A percentile compares a stretch with the other conserved stretches of the same genome.
Evolutionary conservation across 1,284 basidiomycete species (phyloP).

Genomic region (Ganoderma lingzhi): DNA sequence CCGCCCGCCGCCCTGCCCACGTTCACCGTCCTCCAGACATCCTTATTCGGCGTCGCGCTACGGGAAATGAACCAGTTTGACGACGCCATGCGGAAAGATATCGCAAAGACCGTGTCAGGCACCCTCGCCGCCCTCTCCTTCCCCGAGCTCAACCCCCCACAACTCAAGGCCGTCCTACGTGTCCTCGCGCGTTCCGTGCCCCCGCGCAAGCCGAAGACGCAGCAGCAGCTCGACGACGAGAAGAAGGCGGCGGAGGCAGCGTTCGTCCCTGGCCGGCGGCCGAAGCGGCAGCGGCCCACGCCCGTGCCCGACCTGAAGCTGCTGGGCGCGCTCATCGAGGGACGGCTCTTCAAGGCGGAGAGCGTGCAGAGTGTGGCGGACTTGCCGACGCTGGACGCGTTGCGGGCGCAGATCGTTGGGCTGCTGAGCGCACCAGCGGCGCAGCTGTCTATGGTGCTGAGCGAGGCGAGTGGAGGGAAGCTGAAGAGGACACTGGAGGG

Average conservation of each 20-base stretch:
- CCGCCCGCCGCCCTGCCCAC: conserved; percentile 46
- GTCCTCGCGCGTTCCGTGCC: conserved; percentile 76
- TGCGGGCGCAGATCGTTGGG: conserved; percentile 80
- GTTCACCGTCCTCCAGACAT: conserved; percentile 72
- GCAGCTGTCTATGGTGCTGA: conserved; percentile 74
- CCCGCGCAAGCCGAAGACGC: conserved; percentile 58
- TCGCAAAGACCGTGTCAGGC: conserved; percentile 64
- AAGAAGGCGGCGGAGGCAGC: conserved; percentile 63
- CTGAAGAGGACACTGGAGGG: conserved; percentile 82
- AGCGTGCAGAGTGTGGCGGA: conserved; percentile 68
- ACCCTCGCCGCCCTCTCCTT: conserved; percentile 73
- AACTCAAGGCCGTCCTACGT: conserved; percentile 70
- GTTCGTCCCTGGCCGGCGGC: conserved; percentile 65
- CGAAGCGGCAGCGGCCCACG: conserved; percentile 61
- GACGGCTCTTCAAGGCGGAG: conserved; percentile 66
- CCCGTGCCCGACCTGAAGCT: conserved; percentile 70
- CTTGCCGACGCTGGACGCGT: conserved; percentile 73
- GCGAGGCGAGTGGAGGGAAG: conserved; percentile 77
- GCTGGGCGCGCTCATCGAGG: conserved; percentile 81
- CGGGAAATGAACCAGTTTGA: conserved; percentile 65
- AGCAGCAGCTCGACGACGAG: conserved; percentile 55
- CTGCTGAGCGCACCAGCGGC: conserved; percentile 74
- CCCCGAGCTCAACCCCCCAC: conserved; percentile 74
- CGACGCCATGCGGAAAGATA: conserved; percentile 51
- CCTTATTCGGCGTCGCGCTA: conserved; percentile 76